These are phyloP conservation scores for Chloris gayana DNA, from an alignment of 176 grass and related monocot species.

Conservation along the genomic window DNA sequence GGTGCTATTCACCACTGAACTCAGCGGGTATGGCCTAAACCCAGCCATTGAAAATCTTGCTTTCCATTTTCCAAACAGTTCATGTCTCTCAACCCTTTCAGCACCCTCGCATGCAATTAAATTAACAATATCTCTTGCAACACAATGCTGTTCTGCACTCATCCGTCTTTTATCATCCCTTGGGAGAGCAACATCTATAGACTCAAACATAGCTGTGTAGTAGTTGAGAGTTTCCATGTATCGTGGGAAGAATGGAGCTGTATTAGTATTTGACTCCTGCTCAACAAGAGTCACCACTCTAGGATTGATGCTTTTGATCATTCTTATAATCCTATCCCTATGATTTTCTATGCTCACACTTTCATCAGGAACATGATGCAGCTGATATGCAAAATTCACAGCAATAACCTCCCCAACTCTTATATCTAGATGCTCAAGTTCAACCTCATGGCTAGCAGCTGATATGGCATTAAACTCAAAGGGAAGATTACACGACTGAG, in stretches of 20 bases:
- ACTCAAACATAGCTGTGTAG: constrained; percentile 74
- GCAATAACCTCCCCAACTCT: constrained; percentile 55
- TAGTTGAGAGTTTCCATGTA: constrained; percentile 72
- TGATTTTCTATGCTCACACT: constrained; percentile 73
- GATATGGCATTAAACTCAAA: constrained; percentile 68
- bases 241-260: constrained; percentile 67
- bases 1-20: constrained; percentile 57
- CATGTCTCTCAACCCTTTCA: constrained; percentile 70
- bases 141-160: constrained; percentile 71
- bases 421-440: constrained; percentile 52
- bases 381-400: constrained; percentile 88
- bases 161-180: constrained; percentile 68
- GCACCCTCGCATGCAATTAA: constrained; percentile 68
- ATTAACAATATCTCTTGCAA: constrained; percentile 85
- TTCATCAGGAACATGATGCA: constrained; percentile 81
- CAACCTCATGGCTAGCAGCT: constrained; percentile 61
- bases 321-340: constrained; percentile 71
- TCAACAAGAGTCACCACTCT: constrained; percentile 65
- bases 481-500: constrained; percentile 48
- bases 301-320: constrained; percentile 72
- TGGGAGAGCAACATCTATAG: constrained; percentile 61
- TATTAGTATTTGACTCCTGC: constrained; percentile 82
- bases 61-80: constrained; percentile 62
- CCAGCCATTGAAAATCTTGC: constrained; percentile 56
- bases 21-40: constrained; percentile 50